Percentiles rank a stretch among this genome's conserved stretches.
Conservation (phyloP, 371 early-diverging fungal species). For the Choanephora cucurbitarum region DNA sequence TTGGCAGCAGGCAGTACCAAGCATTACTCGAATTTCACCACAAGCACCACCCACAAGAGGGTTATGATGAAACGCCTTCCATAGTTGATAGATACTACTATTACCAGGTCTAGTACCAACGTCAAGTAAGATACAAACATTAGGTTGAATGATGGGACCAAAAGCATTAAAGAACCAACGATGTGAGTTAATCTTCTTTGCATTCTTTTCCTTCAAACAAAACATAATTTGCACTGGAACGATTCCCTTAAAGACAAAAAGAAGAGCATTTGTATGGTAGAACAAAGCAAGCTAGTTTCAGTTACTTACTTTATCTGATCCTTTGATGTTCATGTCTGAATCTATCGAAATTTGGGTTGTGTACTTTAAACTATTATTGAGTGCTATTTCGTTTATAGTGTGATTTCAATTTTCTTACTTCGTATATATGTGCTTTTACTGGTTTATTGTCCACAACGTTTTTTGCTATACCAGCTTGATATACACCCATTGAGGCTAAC, state of each 20-base stretch:
- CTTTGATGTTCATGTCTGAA: conserved; percentile 68
- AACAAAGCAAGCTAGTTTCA: background rate
- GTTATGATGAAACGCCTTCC: conserved; percentile 78
- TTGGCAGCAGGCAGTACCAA: conserved; percentile 67
- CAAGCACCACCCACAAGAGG: conserved; percentile 80
- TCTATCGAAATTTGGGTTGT: conserved; percentile 87
- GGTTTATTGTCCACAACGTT: conserved; percentile 61
- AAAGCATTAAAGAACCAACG: conserved; percentile 92
- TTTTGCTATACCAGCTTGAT: conserved; percentile 76
- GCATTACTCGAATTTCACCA: conserved; percentile 83
- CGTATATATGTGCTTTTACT: conserved; percentile 80
- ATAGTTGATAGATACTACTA: conserved; percentile 74
- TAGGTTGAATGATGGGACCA: conserved; percentile 72
- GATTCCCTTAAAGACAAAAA: too few relatives aligned
- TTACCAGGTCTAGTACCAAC: conserved; percentile 82
- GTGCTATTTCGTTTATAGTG: background rate
- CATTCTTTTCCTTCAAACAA: conserved; percentile 76
- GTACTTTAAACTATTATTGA: conserved; percentile 50
- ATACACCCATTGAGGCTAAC: conserved; percentile 68
- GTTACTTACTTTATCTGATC: conserved; percentile 55
- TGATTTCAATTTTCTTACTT: conserved; percentile 42
- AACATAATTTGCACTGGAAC: conserved; percentile 84
- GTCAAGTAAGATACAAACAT: conserved; percentile 79
- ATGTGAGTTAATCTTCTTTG: conserved; percentile 85
- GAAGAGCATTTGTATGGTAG: too few relatives aligned